Evolutionary conservation across 2,329 filamentous ascomycete genomes (phyloP).

Genomic region (Monosporascus sp.): DNA sequence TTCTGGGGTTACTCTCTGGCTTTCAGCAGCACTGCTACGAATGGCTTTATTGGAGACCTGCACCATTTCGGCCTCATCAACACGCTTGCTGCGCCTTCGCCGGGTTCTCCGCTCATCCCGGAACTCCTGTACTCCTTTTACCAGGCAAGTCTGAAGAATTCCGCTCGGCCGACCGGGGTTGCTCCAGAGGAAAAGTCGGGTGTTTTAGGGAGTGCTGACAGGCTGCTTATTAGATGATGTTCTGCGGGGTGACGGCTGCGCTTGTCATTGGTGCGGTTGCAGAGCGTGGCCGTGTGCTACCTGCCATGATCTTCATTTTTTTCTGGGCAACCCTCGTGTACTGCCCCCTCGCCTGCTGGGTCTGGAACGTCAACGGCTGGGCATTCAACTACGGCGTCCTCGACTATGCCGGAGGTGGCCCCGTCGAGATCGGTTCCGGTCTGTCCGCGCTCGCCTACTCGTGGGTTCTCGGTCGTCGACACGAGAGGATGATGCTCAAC

Average conservation of each 20-base stretch:
- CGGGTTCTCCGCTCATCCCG: constrained; percentile 81
- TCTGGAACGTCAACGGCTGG: constrained; percentile 94
- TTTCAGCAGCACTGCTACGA: constrained; percentile 76
- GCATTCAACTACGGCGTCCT: constrained; percentile 84
- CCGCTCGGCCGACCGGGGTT: background rate
- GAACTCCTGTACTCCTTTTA: constrained; percentile 93
- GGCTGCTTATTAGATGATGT: constrained; percentile 70
- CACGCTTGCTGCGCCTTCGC: constrained; percentile 77
- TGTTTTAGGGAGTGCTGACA: constrained; percentile 5
- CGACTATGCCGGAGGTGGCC: constrained; percentile 93
- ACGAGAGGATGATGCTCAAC: constrained; percentile 99
- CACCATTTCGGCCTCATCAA: constrained; percentile 85
- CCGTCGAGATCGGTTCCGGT: constrained; percentile 95
- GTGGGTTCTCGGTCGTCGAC: constrained; percentile 88
- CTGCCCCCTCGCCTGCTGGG: constrained; percentile 95
- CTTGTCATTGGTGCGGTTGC: constrained; percentile 90
- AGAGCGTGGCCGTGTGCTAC: constrained; percentile 87
- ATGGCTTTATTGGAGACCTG: constrained; percentile 88
- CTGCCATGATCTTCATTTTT: constrained; percentile 92
- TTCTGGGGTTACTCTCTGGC: constrained; percentile 98
- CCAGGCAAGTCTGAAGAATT: constrained; percentile 52
- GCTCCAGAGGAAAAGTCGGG: background rate
- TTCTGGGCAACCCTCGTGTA: constrained; percentile 97
- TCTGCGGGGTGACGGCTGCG: constrained; percentile 86
- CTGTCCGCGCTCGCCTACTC: constrained; percentile 93